Evolutionary conservation across 1,284 basidiomycete species (phyloP).

Genomic region (Cryptococcus maquisensis): DNA sequence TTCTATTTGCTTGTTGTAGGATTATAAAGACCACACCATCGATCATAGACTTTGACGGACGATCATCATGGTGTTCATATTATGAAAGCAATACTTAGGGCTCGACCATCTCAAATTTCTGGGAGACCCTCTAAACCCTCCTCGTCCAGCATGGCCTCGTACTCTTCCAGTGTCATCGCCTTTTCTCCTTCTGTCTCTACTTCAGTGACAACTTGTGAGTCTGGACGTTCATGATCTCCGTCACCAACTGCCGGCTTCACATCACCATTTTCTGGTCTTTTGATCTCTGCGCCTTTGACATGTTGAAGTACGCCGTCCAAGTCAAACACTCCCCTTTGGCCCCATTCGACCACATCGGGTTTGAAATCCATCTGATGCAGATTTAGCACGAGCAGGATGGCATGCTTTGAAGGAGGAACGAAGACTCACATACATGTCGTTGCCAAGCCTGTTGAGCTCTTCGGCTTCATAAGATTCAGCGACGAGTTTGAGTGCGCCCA

Average conservation of each 20-base stretch:
- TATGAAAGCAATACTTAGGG: no score
- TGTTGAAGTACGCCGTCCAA: constrained; percentile 42
- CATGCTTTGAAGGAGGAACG: not conserved
- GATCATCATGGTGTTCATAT: no score
- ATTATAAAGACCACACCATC: no score
- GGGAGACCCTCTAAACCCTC: constrained; percentile 14
- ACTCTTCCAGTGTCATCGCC: constrained; percentile 36
- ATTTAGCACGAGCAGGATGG: not conserved
- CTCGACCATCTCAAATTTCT: not conserved
- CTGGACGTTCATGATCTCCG: not conserved
- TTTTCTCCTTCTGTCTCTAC: constrained; percentile 8
- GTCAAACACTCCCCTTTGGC: constrained; percentile 39
- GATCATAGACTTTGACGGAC: no score
- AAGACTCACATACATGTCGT: constrained; percentile 60
- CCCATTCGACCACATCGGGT: constrained; percentile 48
- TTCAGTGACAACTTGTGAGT: constrained; percentile 1
- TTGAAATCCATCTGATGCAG: constrained; percentile 41
- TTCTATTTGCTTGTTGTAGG: no score
- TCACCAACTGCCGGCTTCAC: not conserved
- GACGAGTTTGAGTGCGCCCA: constrained; percentile 76
- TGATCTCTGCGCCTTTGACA: constrained; percentile 8
- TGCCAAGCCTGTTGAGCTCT: constrained; percentile 67
- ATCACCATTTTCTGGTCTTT: constrained; percentile 1
- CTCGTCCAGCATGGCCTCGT: constrained; percentile 40
- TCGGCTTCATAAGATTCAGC: constrained; percentile 62